phyloP scores from a whole-genome alignment of 768 basidiomycete species.

The Suillus luteus region DNA sequence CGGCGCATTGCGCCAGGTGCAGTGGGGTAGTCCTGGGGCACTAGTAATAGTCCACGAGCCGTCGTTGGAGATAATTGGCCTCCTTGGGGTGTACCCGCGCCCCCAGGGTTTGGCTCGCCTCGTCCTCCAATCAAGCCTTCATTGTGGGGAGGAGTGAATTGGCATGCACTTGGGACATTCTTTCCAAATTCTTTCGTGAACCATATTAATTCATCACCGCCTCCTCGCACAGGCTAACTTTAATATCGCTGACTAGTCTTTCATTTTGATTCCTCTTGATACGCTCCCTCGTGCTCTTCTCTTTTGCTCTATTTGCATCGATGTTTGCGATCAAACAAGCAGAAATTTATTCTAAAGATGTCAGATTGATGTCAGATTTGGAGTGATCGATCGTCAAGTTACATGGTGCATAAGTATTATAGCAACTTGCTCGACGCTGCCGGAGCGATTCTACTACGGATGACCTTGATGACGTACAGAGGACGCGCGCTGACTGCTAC shows the following conservation, averaged over 20 bases:
- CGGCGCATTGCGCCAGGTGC: constrained; percentile 42
- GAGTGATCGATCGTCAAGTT: constrained; percentile 15
- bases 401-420: constrained; percentile 35
- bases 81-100: constrained; percentile 48
- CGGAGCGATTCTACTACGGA: constrained; percentile 84
- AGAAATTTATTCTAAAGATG: constrained; percentile 42
- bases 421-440: constrained; percentile 91
- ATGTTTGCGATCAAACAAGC: constrained; percentile 28
- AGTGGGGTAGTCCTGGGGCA: constrained; percentile 53
- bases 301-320: constrained; percentile 31
- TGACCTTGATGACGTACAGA: constrained; percentile 85
- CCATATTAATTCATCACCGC: constrained; percentile 52
- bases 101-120: constrained; percentile 38
- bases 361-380: constrained; percentile 32
- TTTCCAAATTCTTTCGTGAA: constrained; percentile 50
- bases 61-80: constrained; percentile 41
- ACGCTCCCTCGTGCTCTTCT: constrained; percentile 16
- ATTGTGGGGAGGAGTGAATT: constrained; percentile 49
- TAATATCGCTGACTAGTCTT: constrained; percentile 19
- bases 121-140: constrained; percentile 38
- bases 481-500: constrained; percentile 94
- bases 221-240: constrained; percentile 38
- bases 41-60: constrained; percentile 46
- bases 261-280: constrained; percentile 16
- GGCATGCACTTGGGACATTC: constrained; percentile 51